Percentiles rank a stretch among this genome's conserved stretches.
phyloP scores from a whole-genome alignment of 2,329 filamentous ascomycete genomes.

The Atkinsonella texensis region DNA sequence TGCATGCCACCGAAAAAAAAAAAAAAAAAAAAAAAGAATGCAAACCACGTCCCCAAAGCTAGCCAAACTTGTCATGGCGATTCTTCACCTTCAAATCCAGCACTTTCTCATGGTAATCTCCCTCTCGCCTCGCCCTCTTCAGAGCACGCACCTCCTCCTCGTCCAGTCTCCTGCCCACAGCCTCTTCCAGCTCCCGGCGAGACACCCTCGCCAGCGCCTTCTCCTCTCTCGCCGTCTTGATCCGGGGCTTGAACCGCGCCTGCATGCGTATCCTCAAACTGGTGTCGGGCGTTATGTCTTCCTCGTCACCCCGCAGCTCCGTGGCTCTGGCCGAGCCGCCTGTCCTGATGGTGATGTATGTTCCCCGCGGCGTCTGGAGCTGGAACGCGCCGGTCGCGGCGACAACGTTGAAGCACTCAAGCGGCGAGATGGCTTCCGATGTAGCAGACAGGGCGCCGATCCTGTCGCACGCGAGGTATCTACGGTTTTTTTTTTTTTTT shows the following conservation, averaged over 20 bases:
- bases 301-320: constrained; percentile 67
- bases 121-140: constrained; percentile 73
- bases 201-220: constrained; percentile 79
- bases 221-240: constrained; percentile 70
- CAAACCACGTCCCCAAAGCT: constrained; percentile 5
- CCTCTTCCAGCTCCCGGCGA: constrained; percentile 70
- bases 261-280: constrained; percentile 83
- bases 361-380: constrained; percentile 60
- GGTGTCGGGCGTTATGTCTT: constrained; percentile 54
- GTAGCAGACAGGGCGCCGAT: constrained; percentile 66
- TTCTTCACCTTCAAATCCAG: constrained; percentile 81
- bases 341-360: constrained; percentile 53
- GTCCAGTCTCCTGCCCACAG: constrained; percentile 61
- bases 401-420: constrained; percentile 70
- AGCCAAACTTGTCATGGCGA: constrained; percentile 74
- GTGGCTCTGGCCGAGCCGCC: constrained; percentile 35
- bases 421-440: constrained; percentile 68
- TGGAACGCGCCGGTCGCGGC: constrained; percentile 56
- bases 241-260: constrained; percentile 76
- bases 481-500: constrained; percentile 19
- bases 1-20: not conserved
- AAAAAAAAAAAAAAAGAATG: not conserved
- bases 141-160: constrained; percentile 79
- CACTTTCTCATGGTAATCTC: constrained; percentile 79
- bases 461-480: constrained; percentile 78